phyloP scores from a whole-genome alignment of 1,284 basidiomycete genomes.

The Chalciporus sp. region DNA sequence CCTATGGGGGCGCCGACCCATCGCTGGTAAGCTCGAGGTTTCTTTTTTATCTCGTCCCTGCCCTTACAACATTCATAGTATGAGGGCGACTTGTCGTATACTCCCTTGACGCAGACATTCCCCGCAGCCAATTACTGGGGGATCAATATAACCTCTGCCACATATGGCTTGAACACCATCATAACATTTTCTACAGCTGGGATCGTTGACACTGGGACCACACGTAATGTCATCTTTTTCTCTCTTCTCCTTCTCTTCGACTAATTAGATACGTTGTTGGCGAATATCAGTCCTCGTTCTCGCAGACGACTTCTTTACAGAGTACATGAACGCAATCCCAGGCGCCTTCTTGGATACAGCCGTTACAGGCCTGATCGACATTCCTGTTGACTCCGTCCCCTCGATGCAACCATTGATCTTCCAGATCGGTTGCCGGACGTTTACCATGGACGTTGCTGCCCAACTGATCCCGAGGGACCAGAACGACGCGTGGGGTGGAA shows the following conservation, averaged over 20 bases:
- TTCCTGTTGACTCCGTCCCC: conserved; percentile 17
- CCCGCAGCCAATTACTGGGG: conserved; percentile 28
- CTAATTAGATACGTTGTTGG: background rate
- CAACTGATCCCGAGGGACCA: conserved; percentile 27
- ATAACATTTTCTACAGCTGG: conserved; percentile 23
- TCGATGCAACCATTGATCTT: conserved; percentile 26
- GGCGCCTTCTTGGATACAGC: conserved; percentile 15
- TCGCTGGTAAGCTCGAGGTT: conserved; percentile 16
- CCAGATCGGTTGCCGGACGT: conserved; percentile 11
- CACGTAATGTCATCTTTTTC: conserved; percentile 10
- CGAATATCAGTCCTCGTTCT: conserved; percentile 22
- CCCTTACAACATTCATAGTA: conserved; percentile 13
- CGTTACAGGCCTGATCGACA: conserved; percentile 19
- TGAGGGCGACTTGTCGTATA: conserved; percentile 18
- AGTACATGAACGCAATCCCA: conserved; percentile 24
- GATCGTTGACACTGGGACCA: conserved; percentile 23
- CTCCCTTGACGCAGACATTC: conserved; percentile 25
- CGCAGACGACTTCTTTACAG: conserved; percentile 21
- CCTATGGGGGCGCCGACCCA: conserved; percentile 27
- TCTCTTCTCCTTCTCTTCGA: background rate
- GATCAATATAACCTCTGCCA: conserved; percentile 21
- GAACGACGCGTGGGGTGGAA: conserved; percentile 21
- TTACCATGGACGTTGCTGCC: conserved; percentile 24
- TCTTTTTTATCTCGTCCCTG: background rate
- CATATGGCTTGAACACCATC: conserved; percentile 16